Evolutionary conservation across 106 monocot genomes (phyloP), one percentile per base, ranked within the genome.

Genomic region (Acanthochlamys bracteata): DNA sequence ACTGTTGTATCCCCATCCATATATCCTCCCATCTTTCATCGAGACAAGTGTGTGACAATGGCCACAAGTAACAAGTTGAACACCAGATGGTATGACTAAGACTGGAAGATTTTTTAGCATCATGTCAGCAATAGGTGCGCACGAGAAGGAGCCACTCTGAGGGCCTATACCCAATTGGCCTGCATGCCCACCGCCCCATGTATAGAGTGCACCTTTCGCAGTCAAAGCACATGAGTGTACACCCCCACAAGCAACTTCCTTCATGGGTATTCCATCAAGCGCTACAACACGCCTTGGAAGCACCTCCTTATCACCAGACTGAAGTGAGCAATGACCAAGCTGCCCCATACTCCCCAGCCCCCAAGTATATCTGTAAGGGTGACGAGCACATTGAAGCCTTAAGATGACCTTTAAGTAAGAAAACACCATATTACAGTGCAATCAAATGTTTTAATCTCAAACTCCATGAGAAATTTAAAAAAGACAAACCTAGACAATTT

Each of bases 1-100:
- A 58, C 75, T 79, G 72, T 99, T 99, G 64, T 99, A 99, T 69
- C 98, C 98, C 88, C 88, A 99, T 4, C 98, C 98, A 65, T 85
- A 99, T 52, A 99, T 80, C 68, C 85, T 74, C 15, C 92, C 92
- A 83, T 99, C 81, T 66, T 52, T 79, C 77, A 78, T 89, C 17
- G 76, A 83, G 20, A 99, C 55, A 11, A 99, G 80, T 0, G 98
- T 99, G 75, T 99, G 98, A 69, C 85, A 99, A 75, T 99, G 85
- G 0, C 98, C 98, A 76, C 92, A 92, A 0, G 88, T 73, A 39
- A 88, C 79, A 57, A 92, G 76, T 47, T 76, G 69, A 14, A 89
- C 98, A 12, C 83, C 98, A 61, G 64, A 72, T 7, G 85, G 76
- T 39, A 85, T 79, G 52, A 89, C 83, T 49, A 86, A 23, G 16